Base-by-base conservation (phyloP, 2,329 filamentous ascomycete genomes). In the Aspergillus unguis region DNA sequence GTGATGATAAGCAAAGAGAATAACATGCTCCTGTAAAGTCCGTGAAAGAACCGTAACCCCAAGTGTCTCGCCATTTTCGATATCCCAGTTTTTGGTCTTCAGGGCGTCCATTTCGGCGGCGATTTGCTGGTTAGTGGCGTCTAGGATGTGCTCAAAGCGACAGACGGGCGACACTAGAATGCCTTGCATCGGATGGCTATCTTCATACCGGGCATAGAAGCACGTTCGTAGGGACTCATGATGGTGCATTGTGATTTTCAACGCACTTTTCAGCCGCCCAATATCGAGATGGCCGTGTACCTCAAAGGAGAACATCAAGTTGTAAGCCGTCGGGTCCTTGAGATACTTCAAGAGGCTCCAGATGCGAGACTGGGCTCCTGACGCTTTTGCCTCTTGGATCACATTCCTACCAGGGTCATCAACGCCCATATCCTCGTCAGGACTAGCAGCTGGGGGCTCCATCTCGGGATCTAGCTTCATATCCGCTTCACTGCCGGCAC, bases 331-430 rank as follows among this genome's bases (percentile, higher is more conserved):
- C 6, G 43, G 38, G 29, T 66, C 62, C 0, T 58, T 40, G 1
- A 62, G 33, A 3, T 51, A 57, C 6, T 43, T 46, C 2, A 10
- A 7, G 2, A 63, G 38, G 44, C 66, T 61, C 72, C 72, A 79
- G 55, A 78, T 71, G 0, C 72, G 61, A 0, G 67, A 62, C 55
- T 78, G 76, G 1, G 23, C 49, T 25, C 52, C 49, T n/a, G 52
- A 43, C 10, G 35, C 35, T n/a, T 4, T 10, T n/a, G 11, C 35
- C 2, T 6, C 35, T 10, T n/a, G 35, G 11, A 10, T 37, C 35
- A 37, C 17, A 17, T 17, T 17, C 17, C 17, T 17, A 17, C 17
- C 17, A 17, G 17, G 17, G 17, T 17, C 17, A 17, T 17, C 17
- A 17, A 17, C 17, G 17, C 17, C 17, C 17, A 17, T 17, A 17